Evolutionary conservation across 2,329 filamentous ascomycete genomes (phyloP), one percentile per base, ranked within the genome.

Genomic region (Botrytis paeoniae): DNA sequence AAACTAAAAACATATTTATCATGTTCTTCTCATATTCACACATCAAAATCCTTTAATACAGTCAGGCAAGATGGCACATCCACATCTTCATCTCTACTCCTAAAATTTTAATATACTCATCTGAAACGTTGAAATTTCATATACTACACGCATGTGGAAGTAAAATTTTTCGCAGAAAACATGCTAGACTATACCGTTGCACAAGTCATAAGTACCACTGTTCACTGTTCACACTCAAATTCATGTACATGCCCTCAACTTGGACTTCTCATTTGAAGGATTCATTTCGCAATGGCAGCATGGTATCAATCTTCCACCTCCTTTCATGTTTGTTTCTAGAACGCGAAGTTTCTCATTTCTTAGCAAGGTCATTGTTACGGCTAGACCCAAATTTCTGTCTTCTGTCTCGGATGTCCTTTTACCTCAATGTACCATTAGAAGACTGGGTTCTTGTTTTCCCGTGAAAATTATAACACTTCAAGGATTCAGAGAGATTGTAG

Each of bases 371-470:
- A 59, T 10, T 0, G 4, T 22, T 35, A 35, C 3, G 6, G 3
- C 18, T 9, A 8, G 57, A 35, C 4, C 35, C 29, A 22, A 35
- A 20, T 35, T 0, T 22, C 29, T 35, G 12, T 59, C 54, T 35
- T 22, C 18, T 35, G 57, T 35, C 32, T 22, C 57, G 8, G 29
- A 35, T 5, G 18, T 18, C 7, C 20, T 7, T 59, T 22, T 6
- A 32, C 8, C 18, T 59, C 57, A 22, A 35, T 22, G 18, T 35
- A 35, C 16, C 57, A 12, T 4, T 35, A 59, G 29, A 59, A 18
- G 16, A 20, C 25, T 3, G 29, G 8, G 2, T 32, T 22, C 20
- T 4, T 12, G 10, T 22, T 2, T 35, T 35, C 2, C 8, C 0
- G 29, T 2, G 35, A 18, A 9, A 29, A 7, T 9, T 7, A 18